Conservation (phyloP, 257 asterid species). For the Capsicum chinense region DNA sequence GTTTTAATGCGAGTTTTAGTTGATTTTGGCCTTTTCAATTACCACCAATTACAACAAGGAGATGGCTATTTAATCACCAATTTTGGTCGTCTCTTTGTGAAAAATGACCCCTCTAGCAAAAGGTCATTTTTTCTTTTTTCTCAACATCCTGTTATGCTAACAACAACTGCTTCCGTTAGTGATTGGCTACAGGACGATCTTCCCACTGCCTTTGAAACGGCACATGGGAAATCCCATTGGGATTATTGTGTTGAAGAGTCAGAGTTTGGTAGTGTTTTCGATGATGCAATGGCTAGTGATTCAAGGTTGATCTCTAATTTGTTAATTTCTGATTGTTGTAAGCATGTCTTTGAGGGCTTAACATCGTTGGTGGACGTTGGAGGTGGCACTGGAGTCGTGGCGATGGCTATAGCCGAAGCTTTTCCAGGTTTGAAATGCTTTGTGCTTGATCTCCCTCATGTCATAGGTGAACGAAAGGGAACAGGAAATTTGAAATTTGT, state of each 20-base stretch:
- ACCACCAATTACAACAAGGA: not conserved
- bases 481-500: no score
- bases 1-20: not conserved
- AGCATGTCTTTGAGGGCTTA: no score
- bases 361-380: no score
- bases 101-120: not conserved
- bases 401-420: no score
- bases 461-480: no score
- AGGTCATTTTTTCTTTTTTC: not conserved
- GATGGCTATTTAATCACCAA: not conserved
- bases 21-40: not conserved
- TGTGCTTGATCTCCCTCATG: no score
- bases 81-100: not conserved
- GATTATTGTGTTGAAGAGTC: not conserved
- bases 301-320: not conserved
- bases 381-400: no score
- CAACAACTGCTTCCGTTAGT: not conserved
- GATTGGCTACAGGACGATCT: not conserved
- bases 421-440: no score
- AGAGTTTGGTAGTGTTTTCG: not conserved
- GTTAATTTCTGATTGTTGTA: no score
- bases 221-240: not conserved
- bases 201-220: not conserved
- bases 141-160: not conserved
- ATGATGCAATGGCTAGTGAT: not conserved